Evolutionary conservation across 768 basidiomycete species (phyloP).

Genomic region (Boletus subcaerulescens): DNA sequence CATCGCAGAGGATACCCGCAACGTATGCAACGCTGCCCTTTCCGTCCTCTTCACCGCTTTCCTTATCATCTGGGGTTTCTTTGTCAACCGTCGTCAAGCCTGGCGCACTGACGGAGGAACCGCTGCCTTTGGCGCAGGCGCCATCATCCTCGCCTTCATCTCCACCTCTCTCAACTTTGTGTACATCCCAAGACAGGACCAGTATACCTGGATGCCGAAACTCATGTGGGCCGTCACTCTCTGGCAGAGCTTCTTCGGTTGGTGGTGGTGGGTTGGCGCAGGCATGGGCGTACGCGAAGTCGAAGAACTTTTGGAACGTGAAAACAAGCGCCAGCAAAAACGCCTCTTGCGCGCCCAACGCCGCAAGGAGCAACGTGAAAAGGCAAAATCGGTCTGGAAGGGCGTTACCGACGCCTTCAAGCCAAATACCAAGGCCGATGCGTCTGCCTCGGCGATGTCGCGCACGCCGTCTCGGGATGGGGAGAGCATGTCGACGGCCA

Average conservation of each 20-base stretch:
- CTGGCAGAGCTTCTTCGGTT: slow-evolving; percentile 96
- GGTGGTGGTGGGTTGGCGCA: slow-evolving; percentile 99
- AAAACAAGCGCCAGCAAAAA: slow-evolving; percentile 54
- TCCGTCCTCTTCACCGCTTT: slow-evolving; percentile 89
- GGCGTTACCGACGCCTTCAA: slow-evolving; percentile 55
- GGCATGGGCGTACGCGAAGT: slow-evolving; percentile 77
- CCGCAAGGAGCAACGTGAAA: slow-evolving; percentile 48
- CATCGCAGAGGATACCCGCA: slow-evolving; percentile 74
- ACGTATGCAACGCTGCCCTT: slow-evolving; percentile 96
- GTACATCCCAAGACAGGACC: slow-evolving; percentile 79
- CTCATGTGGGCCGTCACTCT: slow-evolving; percentile 89
- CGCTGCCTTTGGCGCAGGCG: slow-evolving; percentile 85
- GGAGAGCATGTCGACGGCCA: background rate
- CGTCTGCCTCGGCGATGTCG: background rate
- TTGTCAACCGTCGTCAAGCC: slow-evolving; percentile 85
- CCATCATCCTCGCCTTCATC: slow-evolving; percentile 75
- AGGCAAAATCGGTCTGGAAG: slow-evolving; percentile 54
- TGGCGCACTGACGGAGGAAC: slow-evolving; percentile 98
- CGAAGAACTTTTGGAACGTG: slow-evolving; percentile 54
- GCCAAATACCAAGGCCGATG: background rate
- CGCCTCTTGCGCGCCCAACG: slow-evolving; percentile 46
- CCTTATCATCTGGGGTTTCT: slow-evolving; percentile 89
- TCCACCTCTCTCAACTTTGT: slow-evolving; percentile 86
- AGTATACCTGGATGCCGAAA: slow-evolving; percentile 88
- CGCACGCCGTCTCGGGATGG: slow-evolving; percentile 11